Base-by-base conservation (phyloP, 139 green algal genomes). In the Closterium sp. region DNA sequence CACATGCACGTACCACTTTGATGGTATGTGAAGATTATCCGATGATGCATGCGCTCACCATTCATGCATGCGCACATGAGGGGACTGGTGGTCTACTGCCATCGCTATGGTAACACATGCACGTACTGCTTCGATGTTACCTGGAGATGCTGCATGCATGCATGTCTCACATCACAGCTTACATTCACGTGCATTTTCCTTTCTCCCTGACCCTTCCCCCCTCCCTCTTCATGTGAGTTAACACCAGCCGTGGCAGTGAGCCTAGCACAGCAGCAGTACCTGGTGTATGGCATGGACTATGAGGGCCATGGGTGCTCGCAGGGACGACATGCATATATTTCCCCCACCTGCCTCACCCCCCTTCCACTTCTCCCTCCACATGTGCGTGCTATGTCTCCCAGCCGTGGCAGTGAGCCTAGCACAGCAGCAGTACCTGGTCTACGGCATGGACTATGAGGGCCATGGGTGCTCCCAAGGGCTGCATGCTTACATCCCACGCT, bases 251-350 rank as follows among this genome's bases (percentile, higher is more conserved):
- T 93, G 22, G 90, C 90, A n/a, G 32, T 93, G 22, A 88, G 30
- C n/a, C 11, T 93, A 87, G 90, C 87, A 13, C 27, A 88, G n/a
- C 22, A 30, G 22, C 31, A 91, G 31, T 93, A 93, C 50, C 86
- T 28, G 28, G 90, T 93, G 31, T 22, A 92, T 70, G 87, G 85
- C n/a, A 93, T 93, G 90, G 90, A 93, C 29, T 93, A 93, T 21
- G 90, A 70, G 50, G 10, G 17, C 29, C 90, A 93, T 84, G 90
- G 90, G 29, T 88, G 9, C 91, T 93, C 88, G 0, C 29, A 92
- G 2, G 88, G 88, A 21, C 85, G 92, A 24, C 90, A 92, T 91
- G 84, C 19, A 28, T 92, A 92, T 85, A 92, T 92, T 24, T 24
- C 79, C 21, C 79, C n/a, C n/a, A n/a, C n/a, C n/a, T n/a, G n/a